These are phyloP conservation scores for Candida ficus DNA, from an alignment of 805 yeast species.

Conservation along the genomic window DNA sequence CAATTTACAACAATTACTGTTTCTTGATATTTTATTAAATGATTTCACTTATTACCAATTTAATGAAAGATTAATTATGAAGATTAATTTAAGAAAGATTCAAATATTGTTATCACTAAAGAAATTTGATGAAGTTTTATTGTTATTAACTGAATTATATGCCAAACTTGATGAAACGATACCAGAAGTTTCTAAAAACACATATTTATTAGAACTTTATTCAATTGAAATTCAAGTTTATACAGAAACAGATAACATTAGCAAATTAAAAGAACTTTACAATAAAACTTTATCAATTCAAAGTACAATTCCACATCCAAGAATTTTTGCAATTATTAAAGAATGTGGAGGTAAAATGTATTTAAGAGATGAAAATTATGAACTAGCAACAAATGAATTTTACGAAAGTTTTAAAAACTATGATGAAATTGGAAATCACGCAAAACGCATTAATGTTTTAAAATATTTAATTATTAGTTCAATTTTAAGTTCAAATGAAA, in stretches of 20 bases:
- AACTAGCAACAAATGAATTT: slow-evolving; percentile 48
- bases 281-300: slow-evolving; percentile 41
- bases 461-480: slow-evolving; percentile 58
- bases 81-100: slow-evolving; percentile 41
- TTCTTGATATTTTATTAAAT: slow-evolving; percentile 30
- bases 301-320: slow-evolving; percentile 71
- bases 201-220: slow-evolving; percentile 54
- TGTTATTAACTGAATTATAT: slow-evolving; percentile 34
- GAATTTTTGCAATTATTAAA: slow-evolving; percentile 64
- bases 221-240: slow-evolving; percentile 60
- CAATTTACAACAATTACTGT: slow-evolving; percentile 16
- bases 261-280: slow-evolving; percentile 44
- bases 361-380: slow-evolving; percentile 56
- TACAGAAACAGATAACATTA: slow-evolving; percentile 32
- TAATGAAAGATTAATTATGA: slow-evolving; percentile 41
- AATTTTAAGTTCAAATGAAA: slow-evolving; percentile 45
- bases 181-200: slow-evolving; percentile 38
- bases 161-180: slow-evolving; percentile 31
- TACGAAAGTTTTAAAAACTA: slow-evolving; percentile 54
- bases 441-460: slow-evolving; percentile 50
- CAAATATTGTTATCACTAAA: slow-evolving; percentile 30
- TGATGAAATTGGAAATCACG: slow-evolving; percentile 62
- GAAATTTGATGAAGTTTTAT: slow-evolving; percentile 29
- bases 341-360: slow-evolving; percentile 73
- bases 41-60: slow-evolving; percentile 12